Evolutionary conservation across 23 red algal genomes (phyloP).

Genomic region (Chondrus crispus): DNA sequence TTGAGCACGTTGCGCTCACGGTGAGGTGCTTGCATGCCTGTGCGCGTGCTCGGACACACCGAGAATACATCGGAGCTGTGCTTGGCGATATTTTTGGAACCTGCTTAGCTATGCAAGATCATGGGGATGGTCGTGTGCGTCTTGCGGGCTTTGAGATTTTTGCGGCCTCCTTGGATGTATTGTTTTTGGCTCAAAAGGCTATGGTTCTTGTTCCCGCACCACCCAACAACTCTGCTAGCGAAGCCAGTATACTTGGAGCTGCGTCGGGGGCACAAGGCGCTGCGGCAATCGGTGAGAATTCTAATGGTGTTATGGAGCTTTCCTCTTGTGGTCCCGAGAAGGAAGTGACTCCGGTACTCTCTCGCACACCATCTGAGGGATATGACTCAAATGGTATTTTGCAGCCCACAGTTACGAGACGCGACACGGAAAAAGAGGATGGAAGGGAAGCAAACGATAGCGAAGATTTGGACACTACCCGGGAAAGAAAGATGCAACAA

Average conservation of each 20-base stretch:
- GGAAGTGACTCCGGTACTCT: neutral
- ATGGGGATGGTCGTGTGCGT: conserved; percentile 74
- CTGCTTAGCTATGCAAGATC: conserved; percentile 71
- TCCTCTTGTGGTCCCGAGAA: neutral
- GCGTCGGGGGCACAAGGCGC: neutral
- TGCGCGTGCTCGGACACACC: conserved; percentile 28
- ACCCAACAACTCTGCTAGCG: neutral
- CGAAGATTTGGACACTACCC: conserved; percentile 7
- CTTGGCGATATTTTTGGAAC: conserved; percentile 80
- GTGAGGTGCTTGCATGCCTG: conserved; percentile 59
- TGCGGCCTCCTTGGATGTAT: conserved; percentile 68
- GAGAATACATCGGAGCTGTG: conserved; percentile 46
- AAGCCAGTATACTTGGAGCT: neutral
- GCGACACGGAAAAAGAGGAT: conserved; percentile 4
- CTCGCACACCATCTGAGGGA: neutral
- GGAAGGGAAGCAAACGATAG: neutral
- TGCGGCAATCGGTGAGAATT: conserved; percentile 4
- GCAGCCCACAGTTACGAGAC: neutral
- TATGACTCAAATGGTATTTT: neutral
- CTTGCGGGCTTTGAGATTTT: conserved; percentile 81
- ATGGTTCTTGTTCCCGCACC: conserved; percentile 19
- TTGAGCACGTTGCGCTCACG: conserved; percentile 65
- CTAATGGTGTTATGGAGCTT: neutral
- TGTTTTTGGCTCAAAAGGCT: conserved; percentile 59
- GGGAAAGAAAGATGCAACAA: conserved; percentile 13